Base-by-base conservation (phyloP, 2,329 filamentous ascomycete species). In the Beauveria medogensis region DNA sequence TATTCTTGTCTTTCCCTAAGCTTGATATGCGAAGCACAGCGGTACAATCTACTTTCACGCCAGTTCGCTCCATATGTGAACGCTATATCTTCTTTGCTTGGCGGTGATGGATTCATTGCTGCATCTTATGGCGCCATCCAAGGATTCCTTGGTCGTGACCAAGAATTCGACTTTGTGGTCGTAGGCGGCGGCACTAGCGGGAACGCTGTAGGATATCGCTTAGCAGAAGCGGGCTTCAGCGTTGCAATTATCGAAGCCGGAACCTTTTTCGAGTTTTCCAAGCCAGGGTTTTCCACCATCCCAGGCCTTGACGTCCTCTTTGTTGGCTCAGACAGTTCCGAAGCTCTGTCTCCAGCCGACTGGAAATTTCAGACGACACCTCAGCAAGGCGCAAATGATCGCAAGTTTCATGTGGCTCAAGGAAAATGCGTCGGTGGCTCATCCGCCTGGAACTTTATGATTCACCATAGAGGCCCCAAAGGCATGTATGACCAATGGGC, bases 351-450 rank as follows among this genome's bases (percentile, higher is more conserved):
- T 10, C 59, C 65, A 2, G 64, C 65, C 3, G 68, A 70, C 26
- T 70, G 65, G 66, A 72, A 50, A 66, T 75, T 69, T 65, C 69
- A 70, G 59, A 70, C 60, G 37, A 71, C 56, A 26, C 69, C 59
- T 55, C 68, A 70, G 40, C 59, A 60, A 0, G 63, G 65, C 1
- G 65, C 65, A 0, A 58, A 64, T 20, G n/a, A 64, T 14, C 65
- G 72, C 2, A 62, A 64, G n/a, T 64, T 77, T 4, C 70, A 75
- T 60, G 75, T 74, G 59, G 67, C 73, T 0, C 69, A 69, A 5
- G 76, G 75, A 1, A 76, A 74, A 54, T 70, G 67, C 0, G 66
- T 77, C 0, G 75, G 75, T 22, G 75, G 75, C 9, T 71, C 71
- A 1, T 74, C 72, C 0, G 70, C 72, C 9, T 67, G 74, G 7